Evolutionary conservation across 306 rosid species (phyloP).

Genomic region (Delonix regia): DNA sequence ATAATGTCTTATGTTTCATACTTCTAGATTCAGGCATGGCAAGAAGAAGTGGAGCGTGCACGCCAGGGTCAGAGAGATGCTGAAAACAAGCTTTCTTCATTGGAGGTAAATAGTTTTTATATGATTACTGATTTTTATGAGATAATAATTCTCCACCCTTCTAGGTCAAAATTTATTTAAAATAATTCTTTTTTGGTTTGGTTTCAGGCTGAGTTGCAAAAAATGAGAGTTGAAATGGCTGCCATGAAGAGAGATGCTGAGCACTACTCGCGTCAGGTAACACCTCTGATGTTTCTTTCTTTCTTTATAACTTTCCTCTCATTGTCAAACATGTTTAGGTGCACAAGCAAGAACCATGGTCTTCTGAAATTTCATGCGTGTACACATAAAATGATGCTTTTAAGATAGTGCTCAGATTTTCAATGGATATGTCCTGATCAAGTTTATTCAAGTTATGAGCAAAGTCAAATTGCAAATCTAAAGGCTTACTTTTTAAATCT

Average conservation of each 20-base stretch:
- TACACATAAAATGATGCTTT: neutral
- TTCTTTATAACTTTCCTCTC: slow-evolving; percentile 1
- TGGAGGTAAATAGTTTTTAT: slow-evolving; percentile 62
- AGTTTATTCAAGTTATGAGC: neutral
- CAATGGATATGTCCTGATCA: neutral
- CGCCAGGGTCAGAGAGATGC: slow-evolving; percentile 97
- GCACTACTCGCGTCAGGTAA: slow-evolving; percentile 98
- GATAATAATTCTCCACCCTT: slow-evolving; percentile 15
- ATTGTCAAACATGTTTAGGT: slow-evolving; percentile 8
- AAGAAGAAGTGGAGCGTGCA: slow-evolving; percentile 96
- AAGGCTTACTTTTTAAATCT: neutral
- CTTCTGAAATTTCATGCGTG: neutral
- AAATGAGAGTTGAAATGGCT: slow-evolving; percentile 98
- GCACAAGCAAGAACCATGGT: neutral
- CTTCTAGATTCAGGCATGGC: slow-evolving; percentile 90
- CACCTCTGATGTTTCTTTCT: slow-evolving; percentile 26
- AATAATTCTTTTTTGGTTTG: slow-evolving; percentile 33
- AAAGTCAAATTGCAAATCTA: neutral
- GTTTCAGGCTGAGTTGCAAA: slow-evolving; percentile 85
- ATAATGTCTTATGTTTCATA: slow-evolving; percentile 26
- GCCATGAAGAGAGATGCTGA: slow-evolving; percentile 99
- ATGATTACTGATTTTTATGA: slow-evolving; percentile 29
- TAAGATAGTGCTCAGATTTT: neutral
- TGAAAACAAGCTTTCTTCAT: slow-evolving; percentile 83
- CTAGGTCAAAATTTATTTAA: slow-evolving; percentile 29